Evolutionary conservation across 208 protist species (phyloP), one percentile per base, ranked within the genome.

Genomic region (Trypanosomatidae sp.): DNA sequence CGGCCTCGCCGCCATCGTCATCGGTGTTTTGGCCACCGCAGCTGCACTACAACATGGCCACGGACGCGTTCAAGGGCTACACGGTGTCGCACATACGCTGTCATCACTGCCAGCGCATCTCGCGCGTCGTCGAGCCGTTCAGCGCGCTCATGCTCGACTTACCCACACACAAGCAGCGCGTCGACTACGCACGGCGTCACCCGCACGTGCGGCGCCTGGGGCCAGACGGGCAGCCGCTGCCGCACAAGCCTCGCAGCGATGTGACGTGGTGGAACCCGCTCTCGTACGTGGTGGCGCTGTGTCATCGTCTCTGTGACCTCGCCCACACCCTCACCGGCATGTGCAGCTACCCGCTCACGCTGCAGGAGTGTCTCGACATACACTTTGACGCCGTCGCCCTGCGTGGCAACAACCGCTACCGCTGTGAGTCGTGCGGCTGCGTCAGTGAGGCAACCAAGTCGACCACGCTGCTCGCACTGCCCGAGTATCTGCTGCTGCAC

Each of bases 351-450:
- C 72, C 71, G 15, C 47, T 91, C 43, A 90, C 79, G 37, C 65
- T 94, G 59, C 54, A 80, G 53, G 80, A 94, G 63, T 92, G 82
- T 51, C 64, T 94, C 7, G 76, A 86, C 46, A 81, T 85, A 20
- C 87, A 94, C 63, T 92, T 89, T 56, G 73, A 83, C 33, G 55
- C 73, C 15, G 66, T 58, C 19, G n/a, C 49, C 30, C 58, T 94
- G 33, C 65, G 49, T 20, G 77, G 80, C 1, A 60, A 25, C 23
- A 94, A 90, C 55, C 49, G 55, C 44, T 94, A 94, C 67, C 58
- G 53, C 23, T 95, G 87, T 53, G 56, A 58, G 27, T 74, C 71
- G 15, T 95, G 87, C 50, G 66, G 72, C 15, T 49, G 41, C 21
- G 33, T 23, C n/a, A 66, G 50, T 26, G 75, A 91, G 25, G 83